Percentiles rank a stretch among this genome's conserved stretches.
phyloP scores from a whole-genome alignment of 352 stramenopile genomes.

The Globisporangium spinosum region DNA sequence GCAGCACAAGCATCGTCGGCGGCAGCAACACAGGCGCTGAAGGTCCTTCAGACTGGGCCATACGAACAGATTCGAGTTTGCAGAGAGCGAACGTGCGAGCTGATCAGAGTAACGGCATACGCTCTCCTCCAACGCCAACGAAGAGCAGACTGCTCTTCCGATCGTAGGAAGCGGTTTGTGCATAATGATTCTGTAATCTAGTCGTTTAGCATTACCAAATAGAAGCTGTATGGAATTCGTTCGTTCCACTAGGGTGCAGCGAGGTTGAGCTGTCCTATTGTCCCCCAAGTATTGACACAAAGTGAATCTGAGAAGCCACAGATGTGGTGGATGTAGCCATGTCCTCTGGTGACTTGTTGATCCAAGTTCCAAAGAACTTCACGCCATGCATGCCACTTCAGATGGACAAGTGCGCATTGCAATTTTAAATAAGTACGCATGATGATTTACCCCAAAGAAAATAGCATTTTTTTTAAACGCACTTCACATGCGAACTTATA shows the following conservation, averaged over 20 bases:
- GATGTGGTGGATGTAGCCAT: no score
- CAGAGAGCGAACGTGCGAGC: neutral
- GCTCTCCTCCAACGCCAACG: slow-evolving; percentile 4
- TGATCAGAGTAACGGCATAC: slow-evolving; percentile 9
- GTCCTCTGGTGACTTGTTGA: no score
- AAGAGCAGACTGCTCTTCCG: slow-evolving; percentile 10
- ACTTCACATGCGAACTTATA: no score
- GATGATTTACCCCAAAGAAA: no score
- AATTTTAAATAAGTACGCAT: no score
- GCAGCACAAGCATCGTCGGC: slow-evolving; percentile 16
- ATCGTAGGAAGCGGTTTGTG: neutral
- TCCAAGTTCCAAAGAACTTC: no score
- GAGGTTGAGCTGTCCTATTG: neutral
- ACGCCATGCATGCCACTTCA: no score
- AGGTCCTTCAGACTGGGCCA: neutral
- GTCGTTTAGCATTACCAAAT: neutral
- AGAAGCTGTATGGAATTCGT: no score
- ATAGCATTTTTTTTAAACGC: no score
- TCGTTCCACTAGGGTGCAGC: neutral
- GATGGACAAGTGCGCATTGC: no score
- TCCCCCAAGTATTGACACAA: no score
- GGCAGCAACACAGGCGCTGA: slow-evolving; percentile 1
- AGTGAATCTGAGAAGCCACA: no score
- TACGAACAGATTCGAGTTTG: neutral
- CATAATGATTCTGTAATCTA: neutral